phyloP scores from a whole-genome alignment of 164 flowering plant species.

The Vitis rotundifolia region DNA sequence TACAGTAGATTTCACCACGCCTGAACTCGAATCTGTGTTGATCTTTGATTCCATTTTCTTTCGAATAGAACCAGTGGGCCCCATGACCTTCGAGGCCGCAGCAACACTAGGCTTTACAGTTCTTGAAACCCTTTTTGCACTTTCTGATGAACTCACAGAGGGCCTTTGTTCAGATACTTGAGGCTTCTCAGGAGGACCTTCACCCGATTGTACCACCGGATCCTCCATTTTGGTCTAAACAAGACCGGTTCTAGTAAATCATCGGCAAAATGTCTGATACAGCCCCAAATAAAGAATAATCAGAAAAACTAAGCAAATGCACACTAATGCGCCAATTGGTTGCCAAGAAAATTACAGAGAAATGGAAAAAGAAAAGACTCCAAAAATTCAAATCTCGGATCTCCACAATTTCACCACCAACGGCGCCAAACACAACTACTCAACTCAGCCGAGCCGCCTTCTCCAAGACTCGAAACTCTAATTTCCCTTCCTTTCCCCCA shows the following conservation, averaged over 20 bases:
- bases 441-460: not conserved
- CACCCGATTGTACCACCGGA: constrained; percentile 11
- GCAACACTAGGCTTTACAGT: constrained; percentile 18
- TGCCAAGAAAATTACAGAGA: not conserved
- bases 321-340: not conserved
- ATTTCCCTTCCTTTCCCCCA: not conserved
- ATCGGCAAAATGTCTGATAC: not conserved
- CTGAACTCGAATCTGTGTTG: constrained; percentile 17
- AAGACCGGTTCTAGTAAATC: not conserved
- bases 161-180: constrained; percentile 16
- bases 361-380: not conserved
- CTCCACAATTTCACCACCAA: not conserved
- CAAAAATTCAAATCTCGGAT: not conserved
- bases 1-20: constrained; percentile 22
- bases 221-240: constrained; percentile 35
- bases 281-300: not conserved
- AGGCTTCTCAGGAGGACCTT: constrained; percentile 10
- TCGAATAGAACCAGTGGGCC: constrained; percentile 14
- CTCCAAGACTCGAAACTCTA: not conserved
- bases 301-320: not conserved
- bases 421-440: not conserved
- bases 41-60: constrained; percentile 29
- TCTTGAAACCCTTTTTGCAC: constrained; percentile 19
- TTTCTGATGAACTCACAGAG: constrained; percentile 8
- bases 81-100: constrained; percentile 16